A percentile compares a stretch with the other conserved stretches of the same genome.
Evolutionary conservation across 2,329 filamentous ascomycete species (phyloP).

Genomic region (Monilinia polystroma): DNA sequence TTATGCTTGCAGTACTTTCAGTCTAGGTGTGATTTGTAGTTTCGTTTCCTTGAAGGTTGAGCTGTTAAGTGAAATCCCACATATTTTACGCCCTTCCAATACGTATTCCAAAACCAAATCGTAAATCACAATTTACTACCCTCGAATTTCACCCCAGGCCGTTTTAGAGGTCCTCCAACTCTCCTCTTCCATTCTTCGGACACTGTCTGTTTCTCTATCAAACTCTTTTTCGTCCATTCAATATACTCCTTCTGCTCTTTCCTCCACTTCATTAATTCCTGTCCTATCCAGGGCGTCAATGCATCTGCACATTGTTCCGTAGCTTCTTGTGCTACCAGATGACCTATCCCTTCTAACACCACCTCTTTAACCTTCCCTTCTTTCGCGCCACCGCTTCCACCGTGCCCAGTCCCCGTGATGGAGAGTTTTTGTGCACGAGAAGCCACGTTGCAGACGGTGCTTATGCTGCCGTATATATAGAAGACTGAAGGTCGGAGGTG

Average conservation of each 20-base stretch:
- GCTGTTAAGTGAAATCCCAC: too few species aligned
- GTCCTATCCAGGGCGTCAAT: conserved; percentile 55
- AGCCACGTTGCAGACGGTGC: conserved; percentile 53
- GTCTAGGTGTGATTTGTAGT: neutral
- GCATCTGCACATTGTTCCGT: conserved; percentile 64
- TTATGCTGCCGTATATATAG: conserved; percentile 66
- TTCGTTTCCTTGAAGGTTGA: neutral
- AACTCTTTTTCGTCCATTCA: conserved; percentile 52
- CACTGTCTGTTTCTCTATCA: conserved; percentile 56
- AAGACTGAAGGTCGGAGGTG: conserved; percentile 63
- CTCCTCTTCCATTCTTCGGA: conserved; percentile 52
- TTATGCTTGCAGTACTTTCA: neutral
- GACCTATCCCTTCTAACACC: conserved; percentile 64
- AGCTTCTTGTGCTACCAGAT: conserved; percentile 82
- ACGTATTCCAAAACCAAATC: neutral
- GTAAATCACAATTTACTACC: conserved; percentile 19
- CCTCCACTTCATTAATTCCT: conserved; percentile 58
- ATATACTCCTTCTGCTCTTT: conserved; percentile 56
- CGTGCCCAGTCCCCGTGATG: conserved; percentile 62
- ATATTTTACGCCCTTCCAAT: neutral
- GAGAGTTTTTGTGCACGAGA: conserved; percentile 55
- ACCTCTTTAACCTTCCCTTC: conserved; percentile 67
- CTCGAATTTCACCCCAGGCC: neutral
- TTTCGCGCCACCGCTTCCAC: conserved; percentile 64
- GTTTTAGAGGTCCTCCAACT: conserved; percentile 29